Base-by-base conservation (phyloP, 2,329 filamentous ascomycete genomes). In the Pezizomycotina sp. region DNA sequence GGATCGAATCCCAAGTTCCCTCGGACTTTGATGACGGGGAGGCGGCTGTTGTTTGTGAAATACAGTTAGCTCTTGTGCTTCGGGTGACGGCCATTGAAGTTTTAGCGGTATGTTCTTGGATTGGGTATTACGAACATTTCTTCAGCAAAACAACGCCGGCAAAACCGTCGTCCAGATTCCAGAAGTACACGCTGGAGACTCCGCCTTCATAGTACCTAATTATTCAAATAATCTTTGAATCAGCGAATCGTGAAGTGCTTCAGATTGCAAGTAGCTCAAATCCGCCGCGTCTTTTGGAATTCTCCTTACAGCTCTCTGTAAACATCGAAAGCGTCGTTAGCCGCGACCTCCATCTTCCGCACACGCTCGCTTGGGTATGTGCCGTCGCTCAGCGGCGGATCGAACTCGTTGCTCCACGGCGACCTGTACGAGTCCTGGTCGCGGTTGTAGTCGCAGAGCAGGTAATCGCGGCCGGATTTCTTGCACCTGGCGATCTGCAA, bases 381-480 rank as follows among this genome's bases (percentile, higher is more conserved):
- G 1, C 82, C 81, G 55, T 92, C 84, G 48, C 79, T 76, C 42
- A 92, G 68, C 9, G 83, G 78, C 12, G 86, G 89, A 57, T 95
- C 83, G 59, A 98, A 98, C 60, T 92, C 79, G 62, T 95, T 95
- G 62, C 77, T 89, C 89, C 89, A 98, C n/a, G 89, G 89, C 48
- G 81, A 92, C 46, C 89, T 78, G 69, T 92, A 92, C 61, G 79
- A 91, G 63, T 93, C 86, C 46, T 89, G 89, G 61, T 98, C 89
- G 48, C 89, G 84, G 68, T 98, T 98, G 69, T 98, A 98, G 69
- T 98, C 89, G 67, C 89, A 98, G 54, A 93, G 78, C 33, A 98
- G 73, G 64, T 92, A 98, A 62, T 95, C 89, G 50, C 86, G 79
- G 52, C 83, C 82, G 20, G 81, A 78, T 60, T 84, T 79, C 51